Evolutionary conservation across 257 asterid genomes (phyloP).

Genomic region (Ilex asprella): DNA sequence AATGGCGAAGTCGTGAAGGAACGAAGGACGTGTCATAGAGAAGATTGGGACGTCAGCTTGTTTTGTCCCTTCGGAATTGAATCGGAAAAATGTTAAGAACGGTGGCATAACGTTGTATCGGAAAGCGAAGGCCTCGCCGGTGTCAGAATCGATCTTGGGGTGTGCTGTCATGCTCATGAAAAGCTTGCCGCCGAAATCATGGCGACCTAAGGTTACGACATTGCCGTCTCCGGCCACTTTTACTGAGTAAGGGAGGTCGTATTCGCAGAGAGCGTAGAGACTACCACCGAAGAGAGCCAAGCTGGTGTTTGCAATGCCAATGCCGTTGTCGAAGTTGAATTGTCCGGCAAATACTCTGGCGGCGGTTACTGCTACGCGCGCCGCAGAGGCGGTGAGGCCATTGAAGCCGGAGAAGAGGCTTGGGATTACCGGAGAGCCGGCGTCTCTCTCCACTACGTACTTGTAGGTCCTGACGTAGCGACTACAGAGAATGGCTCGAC

Average conservation of each 20-base stretch:
- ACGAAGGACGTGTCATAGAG: slow-evolving; percentile 57
- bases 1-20: slow-evolving; percentile 76
- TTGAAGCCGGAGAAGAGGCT: slow-evolving; percentile 59
- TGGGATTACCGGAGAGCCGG: slow-evolving; percentile 43
- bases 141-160: slow-evolving; percentile 55
- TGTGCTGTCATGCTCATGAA: slow-evolving; percentile 73
- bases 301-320: slow-evolving; percentile 69
- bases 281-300: slow-evolving; percentile 48
- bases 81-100: slow-evolving; percentile 43
- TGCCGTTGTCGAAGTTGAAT: slow-evolving; percentile 40
- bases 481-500: slow-evolving; percentile 59
- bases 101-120: slow-evolving; percentile 71
- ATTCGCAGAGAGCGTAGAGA: slow-evolving; percentile 66
- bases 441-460: slow-evolving; percentile 34
- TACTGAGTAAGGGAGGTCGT: slow-evolving; percentile 59
- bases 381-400: slow-evolving; percentile 49
- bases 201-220: slow-evolving; percentile 51
- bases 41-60: slow-evolving; percentile 56
- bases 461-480: slow-evolving; percentile 66
- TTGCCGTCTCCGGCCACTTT: slow-evolving; percentile 46
- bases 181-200: slow-evolving; percentile 50
- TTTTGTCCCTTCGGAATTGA: slow-evolving; percentile 41
- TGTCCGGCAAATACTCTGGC: slow-evolving; percentile 50
- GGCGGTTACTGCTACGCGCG: slow-evolving; percentile 43
- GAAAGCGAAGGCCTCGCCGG: slow-evolving; percentile 65